Conservation (phyloP, 176 grass and related monocot genomes). For the Carex parvula region DNA sequence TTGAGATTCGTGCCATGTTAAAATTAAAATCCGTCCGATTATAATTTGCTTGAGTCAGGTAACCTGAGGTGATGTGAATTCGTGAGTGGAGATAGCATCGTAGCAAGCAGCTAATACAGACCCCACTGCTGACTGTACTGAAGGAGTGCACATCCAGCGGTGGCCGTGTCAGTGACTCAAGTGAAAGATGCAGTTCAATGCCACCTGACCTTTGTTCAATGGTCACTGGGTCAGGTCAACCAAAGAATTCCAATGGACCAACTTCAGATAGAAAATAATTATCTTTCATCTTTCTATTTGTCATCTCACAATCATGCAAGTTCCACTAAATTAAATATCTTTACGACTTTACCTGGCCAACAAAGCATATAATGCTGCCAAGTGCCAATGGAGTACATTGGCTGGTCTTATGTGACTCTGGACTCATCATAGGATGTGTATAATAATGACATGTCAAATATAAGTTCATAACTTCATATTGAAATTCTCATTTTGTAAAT, state of each 20-base stretch:
- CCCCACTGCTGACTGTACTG: neutral
- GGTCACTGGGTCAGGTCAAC: too few species aligned
- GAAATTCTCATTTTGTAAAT: neutral
- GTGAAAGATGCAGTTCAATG: too few species aligned
- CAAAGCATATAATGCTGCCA: neutral
- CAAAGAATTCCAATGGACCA: too few species aligned
- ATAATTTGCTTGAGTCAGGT: too few species aligned
- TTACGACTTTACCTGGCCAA: too few species aligned
- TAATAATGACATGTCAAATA: neutral
- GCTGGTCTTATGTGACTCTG: neutral
- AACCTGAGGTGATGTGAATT: too few species aligned
- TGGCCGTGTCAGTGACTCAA: neutral
- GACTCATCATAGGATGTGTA: neutral
- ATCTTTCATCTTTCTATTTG: neutral
- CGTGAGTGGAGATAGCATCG: too few species aligned
- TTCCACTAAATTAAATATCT: neutral
- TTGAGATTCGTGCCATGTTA: too few species aligned
- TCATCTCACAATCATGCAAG: constrained; percentile 10
- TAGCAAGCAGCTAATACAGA: too few species aligned
- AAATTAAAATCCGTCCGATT: too few species aligned
- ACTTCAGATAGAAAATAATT: too few species aligned
- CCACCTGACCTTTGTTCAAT: too few species aligned
- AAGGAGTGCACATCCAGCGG: neutral
- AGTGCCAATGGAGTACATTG: neutral
- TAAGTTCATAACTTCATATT: neutral